Evolutionary conservation across 257 asterid genomes (phyloP).

Genomic region (Nicotiana otophora): DNA sequence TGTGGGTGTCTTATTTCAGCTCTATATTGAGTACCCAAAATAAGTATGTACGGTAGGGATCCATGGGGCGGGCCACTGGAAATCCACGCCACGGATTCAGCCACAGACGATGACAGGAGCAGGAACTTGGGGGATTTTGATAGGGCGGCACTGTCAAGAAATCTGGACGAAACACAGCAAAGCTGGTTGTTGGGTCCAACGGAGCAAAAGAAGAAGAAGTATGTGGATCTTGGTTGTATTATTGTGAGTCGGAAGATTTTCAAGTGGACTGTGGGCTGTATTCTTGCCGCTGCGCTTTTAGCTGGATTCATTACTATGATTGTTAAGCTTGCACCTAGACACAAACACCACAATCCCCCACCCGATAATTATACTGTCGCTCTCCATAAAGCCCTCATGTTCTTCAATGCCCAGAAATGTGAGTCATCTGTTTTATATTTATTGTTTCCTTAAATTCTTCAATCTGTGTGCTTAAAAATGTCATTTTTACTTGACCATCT

Average conservation of each 20-base stretch:
- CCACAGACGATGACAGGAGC: conserved; percentile 96
- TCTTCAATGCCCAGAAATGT: conserved; percentile 94
- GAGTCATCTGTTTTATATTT: conserved; percentile 24
- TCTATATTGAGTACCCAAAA: not conserved
- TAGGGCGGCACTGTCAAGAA: conserved; percentile 89
- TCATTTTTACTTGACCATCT: not conserved
- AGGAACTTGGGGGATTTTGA: conserved; percentile 81
- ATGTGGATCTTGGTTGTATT: conserved; percentile 95
- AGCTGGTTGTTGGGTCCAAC: conserved; percentile 96
- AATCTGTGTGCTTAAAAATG: not conserved
- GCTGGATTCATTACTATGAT: conserved; percentile 80
- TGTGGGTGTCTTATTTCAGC: not conserved
- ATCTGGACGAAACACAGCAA: conserved; percentile 93
- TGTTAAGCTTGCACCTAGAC: conserved; percentile 78
- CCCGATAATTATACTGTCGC: conserved; percentile 91
- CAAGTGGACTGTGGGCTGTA: conserved; percentile 74
- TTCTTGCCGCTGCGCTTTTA: conserved; percentile 63
- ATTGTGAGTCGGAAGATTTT: conserved; percentile 86
- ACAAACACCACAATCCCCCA: conserved; percentile 62
- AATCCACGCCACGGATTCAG: conserved; percentile 85
- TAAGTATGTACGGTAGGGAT: conserved; percentile 85
- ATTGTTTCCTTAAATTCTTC: not conserved
- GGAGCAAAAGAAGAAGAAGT: conserved; percentile 96
- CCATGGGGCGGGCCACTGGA: conserved; percentile 99
- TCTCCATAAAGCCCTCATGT: conserved; percentile 82